Evolutionary conservation across 2,329 filamentous ascomycete species (phyloP), one percentile per base, ranked within the genome.

Genomic region (Fusarium clavum): DNA sequence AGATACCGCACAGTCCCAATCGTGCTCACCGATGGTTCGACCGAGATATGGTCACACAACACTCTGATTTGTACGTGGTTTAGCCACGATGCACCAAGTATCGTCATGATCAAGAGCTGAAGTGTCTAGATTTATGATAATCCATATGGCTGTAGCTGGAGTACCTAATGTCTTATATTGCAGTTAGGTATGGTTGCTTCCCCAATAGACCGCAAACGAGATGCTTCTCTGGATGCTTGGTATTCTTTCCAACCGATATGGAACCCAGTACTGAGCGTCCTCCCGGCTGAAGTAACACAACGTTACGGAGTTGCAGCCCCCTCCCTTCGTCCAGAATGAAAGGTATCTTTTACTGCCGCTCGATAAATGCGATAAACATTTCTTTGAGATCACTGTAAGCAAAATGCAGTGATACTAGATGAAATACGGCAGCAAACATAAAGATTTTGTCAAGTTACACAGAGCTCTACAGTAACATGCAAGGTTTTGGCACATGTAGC

Each of bases 11-110:
- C 40, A 56, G 55, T 22, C 53, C 29, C 57, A 41, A 44, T 55
- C 34, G 25, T 59, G 57, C 64, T 72, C 69, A 71, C 57, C 69
- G 61, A 72, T 70, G 53, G 65, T 51, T 72, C 57, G 54, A 67
- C 54, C 57, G 54, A 72, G 41, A 55, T 54, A 54, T 52, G 61
- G 69, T 72, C 57, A 60, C 69, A 72, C 69, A 72, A 29, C 40
- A 20, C 56, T 69, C 43, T 69, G 49, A 59, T 71, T 59, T 68
- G 69, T 68, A 69, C 53, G n/a, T 69, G 29, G 20, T 55, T 45
- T 46, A 55, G 30, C 48, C 61, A 69, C 49, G 54, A 56, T 29
- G 47, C 48, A 67, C 69, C 61, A 64, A 64, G 51, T 24, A 32
- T 47, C 51, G 65, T 63, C 54, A 72, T 47, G 27, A 20, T n/a